phyloP scores from a whole-genome alignment of 495 filamentous ascomycete genomes.

The Ramalina peruviana region DNA sequence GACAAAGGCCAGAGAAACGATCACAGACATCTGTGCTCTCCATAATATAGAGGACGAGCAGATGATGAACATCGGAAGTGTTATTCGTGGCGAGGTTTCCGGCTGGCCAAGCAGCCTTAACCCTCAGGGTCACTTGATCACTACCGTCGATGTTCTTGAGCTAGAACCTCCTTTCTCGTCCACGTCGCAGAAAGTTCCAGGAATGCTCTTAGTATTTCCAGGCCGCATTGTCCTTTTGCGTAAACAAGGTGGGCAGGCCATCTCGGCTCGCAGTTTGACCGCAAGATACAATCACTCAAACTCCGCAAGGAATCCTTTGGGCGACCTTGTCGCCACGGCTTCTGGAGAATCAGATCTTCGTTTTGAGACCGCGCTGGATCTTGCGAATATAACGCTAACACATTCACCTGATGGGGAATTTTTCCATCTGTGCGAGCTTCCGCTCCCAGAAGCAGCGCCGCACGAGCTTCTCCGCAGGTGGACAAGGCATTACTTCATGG shows the following conservation, averaged over 20 bases:
- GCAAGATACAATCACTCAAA: slow-evolving; percentile 59
- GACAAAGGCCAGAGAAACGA: slow-evolving; percentile 74
- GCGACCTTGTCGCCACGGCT: slow-evolving; percentile 33
- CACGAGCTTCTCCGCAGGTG: not conserved
- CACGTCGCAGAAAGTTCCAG: slow-evolving; percentile 30
- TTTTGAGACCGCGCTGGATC: slow-evolving; percentile 56
- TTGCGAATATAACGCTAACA: slow-evolving; percentile 60
- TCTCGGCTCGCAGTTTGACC: slow-evolving; percentile 64
- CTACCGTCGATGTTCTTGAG: slow-evolving; percentile 70
- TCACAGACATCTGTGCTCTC: slow-evolving; percentile 88
- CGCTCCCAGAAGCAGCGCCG: not conserved
- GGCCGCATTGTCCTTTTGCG: slow-evolving; percentile 66
- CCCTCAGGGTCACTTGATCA: slow-evolving; percentile 66
- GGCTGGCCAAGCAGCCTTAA: slow-evolving; percentile 64
- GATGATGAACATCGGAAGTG: slow-evolving; percentile 54
- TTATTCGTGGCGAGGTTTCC: slow-evolving; percentile 59
- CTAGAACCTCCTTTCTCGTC: slow-evolving; percentile 55
- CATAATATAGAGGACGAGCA: slow-evolving; percentile 50
- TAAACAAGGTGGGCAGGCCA: slow-evolving; percentile 42
- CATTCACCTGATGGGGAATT: slow-evolving; percentile 60
- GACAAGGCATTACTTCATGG: slow-evolving; percentile 6
- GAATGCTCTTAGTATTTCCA: slow-evolving; percentile 72
- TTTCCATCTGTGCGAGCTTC: slow-evolving; percentile 33
- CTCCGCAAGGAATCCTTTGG: slow-evolving; percentile 19
- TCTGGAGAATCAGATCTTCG: slow-evolving; percentile 49